Percentiles rank a stretch among this genome's conserved stretches.
phyloP scores from a whole-genome alignment of 129 eudicot genomes.

The Helichrysum umbraculigerum region DNA sequence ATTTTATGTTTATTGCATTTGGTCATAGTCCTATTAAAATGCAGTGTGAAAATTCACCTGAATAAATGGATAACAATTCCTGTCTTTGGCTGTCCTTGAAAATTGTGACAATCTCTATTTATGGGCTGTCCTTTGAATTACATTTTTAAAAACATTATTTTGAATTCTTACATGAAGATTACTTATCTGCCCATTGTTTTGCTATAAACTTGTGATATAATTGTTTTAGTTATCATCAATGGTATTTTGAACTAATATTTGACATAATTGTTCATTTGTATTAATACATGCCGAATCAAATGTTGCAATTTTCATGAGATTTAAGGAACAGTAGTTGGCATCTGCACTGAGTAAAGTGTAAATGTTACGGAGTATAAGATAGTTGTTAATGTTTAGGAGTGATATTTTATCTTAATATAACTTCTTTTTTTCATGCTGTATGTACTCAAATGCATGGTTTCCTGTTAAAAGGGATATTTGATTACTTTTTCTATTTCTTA shows the following conservation, averaged over 20 bases:
- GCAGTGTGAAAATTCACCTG: constrained; percentile 30
- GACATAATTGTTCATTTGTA: not conserved
- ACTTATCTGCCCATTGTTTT: constrained; percentile 12
- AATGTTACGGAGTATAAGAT: not conserved
- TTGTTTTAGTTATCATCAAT: constrained; percentile 6
- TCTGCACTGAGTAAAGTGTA: constrained; percentile 16
- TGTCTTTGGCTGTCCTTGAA: constrained; percentile 20
- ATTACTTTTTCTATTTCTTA: constrained; percentile 26
- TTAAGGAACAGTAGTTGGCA: constrained; percentile 9
- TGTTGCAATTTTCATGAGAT: constrained; percentile 5
- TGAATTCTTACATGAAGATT: not conserved
- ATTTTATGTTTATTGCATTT: constrained; percentile 1
- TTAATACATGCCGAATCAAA: constrained; percentile 14
- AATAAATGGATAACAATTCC: constrained; percentile 20
- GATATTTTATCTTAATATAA: constrained; percentile 12
- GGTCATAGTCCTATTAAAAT: not conserved
- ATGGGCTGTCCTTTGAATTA: constrained; percentile 15
- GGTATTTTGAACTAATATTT: constrained; percentile 18
- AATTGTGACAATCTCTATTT: constrained; percentile 27
- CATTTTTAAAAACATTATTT: not conserved
- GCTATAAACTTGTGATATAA: not conserved
- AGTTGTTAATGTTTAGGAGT: constrained; percentile 19
- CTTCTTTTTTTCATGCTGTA: constrained; percentile 16
- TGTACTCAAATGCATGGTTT: constrained; percentile 29
- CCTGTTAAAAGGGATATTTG: constrained; percentile 15